These are phyloP conservation scores for Primulina tabacum DNA, from an alignment of 257 asterid genomes.

Conservation along the genomic window DNA sequence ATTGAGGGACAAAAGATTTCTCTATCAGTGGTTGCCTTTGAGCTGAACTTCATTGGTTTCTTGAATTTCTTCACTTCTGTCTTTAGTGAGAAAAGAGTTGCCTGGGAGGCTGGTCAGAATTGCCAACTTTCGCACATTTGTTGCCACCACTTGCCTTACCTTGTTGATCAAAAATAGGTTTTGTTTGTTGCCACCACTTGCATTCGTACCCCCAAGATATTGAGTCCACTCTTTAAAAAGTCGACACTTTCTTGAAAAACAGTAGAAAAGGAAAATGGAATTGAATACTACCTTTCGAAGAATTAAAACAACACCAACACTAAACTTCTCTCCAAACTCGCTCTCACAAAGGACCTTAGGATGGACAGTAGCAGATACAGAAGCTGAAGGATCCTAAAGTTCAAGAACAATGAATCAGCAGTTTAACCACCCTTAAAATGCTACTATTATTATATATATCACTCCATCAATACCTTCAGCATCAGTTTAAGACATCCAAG, in stretches of 20 bases:
- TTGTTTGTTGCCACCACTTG: no score
- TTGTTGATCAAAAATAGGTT: constrained; percentile 7
- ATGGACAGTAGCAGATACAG: constrained; percentile 76
- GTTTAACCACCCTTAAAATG: constrained; percentile 13
- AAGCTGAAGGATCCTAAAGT: constrained; percentile 86
- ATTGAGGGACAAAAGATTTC: constrained; percentile 47
- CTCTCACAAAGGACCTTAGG: constrained; percentile 61
- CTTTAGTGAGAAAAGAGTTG: constrained; percentile 15
- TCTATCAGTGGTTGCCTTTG: constrained; percentile 37
- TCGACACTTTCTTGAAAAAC: background rate
- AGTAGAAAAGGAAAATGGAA: constrained; percentile 18
- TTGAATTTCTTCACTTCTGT: constrained; percentile 29
- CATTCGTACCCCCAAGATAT: no score
- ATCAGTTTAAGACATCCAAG: constrained; percentile 72
- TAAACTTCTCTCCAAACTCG: constrained; percentile 55
- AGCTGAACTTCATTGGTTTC: constrained; percentile 29
- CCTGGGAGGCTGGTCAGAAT: constrained; percentile 14
- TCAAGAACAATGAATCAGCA: constrained; percentile 31
- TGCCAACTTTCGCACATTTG: constrained; percentile 25
- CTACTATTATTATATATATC: background rate
- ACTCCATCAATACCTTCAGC: constrained; percentile 54
- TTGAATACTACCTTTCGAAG: constrained; percentile 60
- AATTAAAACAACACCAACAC: constrained; percentile 65
- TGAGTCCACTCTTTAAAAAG: no score
- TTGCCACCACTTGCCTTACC: constrained; percentile 16